Evolutionary conservation across 2,329 filamentous ascomycete species (phyloP).

Genomic region (Penicillium sp.): DNA sequence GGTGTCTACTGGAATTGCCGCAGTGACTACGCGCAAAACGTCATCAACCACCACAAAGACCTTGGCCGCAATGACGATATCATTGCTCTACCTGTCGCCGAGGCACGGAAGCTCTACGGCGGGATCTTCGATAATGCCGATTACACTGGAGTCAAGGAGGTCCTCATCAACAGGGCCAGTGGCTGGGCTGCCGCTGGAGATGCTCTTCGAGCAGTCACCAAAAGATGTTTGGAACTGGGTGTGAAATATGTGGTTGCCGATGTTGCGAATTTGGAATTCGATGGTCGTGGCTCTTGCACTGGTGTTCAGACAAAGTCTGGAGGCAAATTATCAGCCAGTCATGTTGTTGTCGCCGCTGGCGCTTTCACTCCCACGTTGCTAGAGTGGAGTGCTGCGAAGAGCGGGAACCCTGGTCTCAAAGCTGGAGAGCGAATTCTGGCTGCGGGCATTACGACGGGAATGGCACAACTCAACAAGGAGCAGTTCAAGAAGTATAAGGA

Average conservation of each 20-base stretch:
- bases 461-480: conserved; percentile 45
- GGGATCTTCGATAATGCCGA: conserved; percentile 60
- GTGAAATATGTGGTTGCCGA: conserved; percentile 55
- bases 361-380: conserved; percentile 36
- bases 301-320: conserved; percentile 29
- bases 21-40: conserved; percentile 47
- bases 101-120: conserved; percentile 54
- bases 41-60: conserved; percentile 51
- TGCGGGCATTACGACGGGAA: conserved; percentile 46
- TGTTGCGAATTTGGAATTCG: conserved; percentile 44
- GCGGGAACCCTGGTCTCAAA: conserved; percentile 42
- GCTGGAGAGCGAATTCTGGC: conserved; percentile 50
- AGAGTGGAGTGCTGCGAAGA: conserved; percentile 47
- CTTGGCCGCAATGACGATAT: conserved; percentile 48
- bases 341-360: conserved; percentile 31
- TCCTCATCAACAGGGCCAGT: conserved; percentile 56
- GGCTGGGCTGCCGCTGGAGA: conserved; percentile 64
- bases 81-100: conserved; percentile 48
- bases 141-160: conserved; percentile 57
- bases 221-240: conserved; percentile 51
- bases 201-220: conserved; percentile 53
- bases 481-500: conserved; percentile 37
- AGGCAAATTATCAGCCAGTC: conserved; percentile 25
- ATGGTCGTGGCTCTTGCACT: conserved; percentile 42
- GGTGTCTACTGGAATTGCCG: conserved; percentile 51